Evolutionary conservation across 345 rosid genomes (phyloP).

Genomic region (Brassica juncea): DNA sequence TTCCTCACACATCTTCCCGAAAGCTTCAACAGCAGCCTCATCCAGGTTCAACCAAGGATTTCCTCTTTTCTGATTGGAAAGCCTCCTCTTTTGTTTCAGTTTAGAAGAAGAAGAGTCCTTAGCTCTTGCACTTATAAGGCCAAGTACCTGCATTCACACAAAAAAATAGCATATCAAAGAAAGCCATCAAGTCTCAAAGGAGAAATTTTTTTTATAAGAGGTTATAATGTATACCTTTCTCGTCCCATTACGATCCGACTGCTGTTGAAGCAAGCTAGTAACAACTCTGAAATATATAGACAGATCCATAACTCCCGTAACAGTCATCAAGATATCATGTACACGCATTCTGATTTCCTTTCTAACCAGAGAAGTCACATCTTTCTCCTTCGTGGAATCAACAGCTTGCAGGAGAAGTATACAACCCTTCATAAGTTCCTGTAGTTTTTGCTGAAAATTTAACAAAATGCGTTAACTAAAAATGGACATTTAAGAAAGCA

Average conservation of each 20-base stretch:
- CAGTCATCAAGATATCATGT: constrained; percentile 58
- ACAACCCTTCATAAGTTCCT: constrained; percentile 72
- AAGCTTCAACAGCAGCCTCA: constrained; percentile 54
- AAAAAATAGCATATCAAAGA: neutral
- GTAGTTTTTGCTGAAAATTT: constrained; percentile 57
- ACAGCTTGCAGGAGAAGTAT: constrained; percentile 53
- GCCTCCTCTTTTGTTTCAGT: constrained; percentile 49
- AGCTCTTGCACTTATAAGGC: constrained; percentile 65
- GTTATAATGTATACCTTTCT: constrained; percentile 62
- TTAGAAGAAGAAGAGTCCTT: constrained; percentile 52
- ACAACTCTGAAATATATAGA: constrained; percentile 70
- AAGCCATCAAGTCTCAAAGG: too few relatives aligned
- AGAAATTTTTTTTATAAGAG: neutral
- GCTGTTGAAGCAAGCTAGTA: constrained; percentile 60
- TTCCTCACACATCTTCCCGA: constrained; percentile 60
- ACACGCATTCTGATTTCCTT: constrained; percentile 59
- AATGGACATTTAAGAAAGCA: constrained; percentile 5
- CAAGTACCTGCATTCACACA: constrained; percentile 60
- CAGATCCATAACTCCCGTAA: constrained; percentile 60
- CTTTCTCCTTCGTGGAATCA: constrained; percentile 53
- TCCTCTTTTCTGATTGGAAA: constrained; percentile 34
- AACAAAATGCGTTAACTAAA: neutral
- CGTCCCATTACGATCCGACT: constrained; percentile 55
- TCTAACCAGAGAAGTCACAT: constrained; percentile 42
- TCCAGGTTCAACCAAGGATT: constrained; percentile 60